These are phyloP conservation scores for Komagataella ulmi DNA, from an alignment of 805 yeast genomes.

Conservation along the genomic window DNA sequence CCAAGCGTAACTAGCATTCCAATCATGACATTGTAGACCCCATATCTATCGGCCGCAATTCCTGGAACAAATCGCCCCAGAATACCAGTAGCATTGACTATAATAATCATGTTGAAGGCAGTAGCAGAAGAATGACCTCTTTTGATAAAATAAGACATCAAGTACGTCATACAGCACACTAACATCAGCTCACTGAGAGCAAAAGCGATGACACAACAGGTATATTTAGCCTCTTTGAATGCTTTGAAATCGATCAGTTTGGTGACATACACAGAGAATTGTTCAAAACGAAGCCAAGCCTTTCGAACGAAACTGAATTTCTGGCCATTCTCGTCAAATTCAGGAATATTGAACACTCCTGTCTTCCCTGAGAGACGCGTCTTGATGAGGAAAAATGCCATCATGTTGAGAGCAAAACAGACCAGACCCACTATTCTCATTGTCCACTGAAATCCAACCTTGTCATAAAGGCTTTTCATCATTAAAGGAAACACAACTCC, in stretches of 20 bases:
- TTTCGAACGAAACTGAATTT: background rate
- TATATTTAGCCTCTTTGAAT: slow-evolving; percentile 23
- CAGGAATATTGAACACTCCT: background rate
- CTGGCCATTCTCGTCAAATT: background rate
- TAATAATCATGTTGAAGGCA: slow-evolving; percentile 28
- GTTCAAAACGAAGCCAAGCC: background rate
- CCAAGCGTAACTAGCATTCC: slow-evolving; percentile 24
- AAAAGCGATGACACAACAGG: slow-evolving; percentile 23
- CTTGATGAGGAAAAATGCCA: slow-evolving; percentile 20
- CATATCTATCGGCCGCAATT: slow-evolving; percentile 27
- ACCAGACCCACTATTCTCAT: slow-evolving; percentile 33
- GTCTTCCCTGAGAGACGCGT: slow-evolving; percentile 4
- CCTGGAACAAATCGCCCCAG: slow-evolving; percentile 34
- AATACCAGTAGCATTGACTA: slow-evolving; percentile 28
- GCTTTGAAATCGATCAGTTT: slow-evolving; percentile 15
- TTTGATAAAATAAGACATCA: slow-evolving; percentile 27
- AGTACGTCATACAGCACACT: slow-evolving; percentile 26
- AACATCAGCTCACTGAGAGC: slow-evolving; percentile 26
- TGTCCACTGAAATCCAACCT: slow-evolving; percentile 50
- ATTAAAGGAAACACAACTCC: slow-evolving; percentile 50
- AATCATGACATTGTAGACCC: slow-evolving; percentile 28
- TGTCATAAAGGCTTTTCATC: slow-evolving; percentile 27
- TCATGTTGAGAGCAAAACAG: slow-evolving; percentile 8
- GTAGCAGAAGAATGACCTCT: slow-evolving; percentile 25
- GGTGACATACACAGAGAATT: background rate